Conservation (phyloP, 352 stramenopile genomes). For the Globisporangium rhizosaccharum region DNA sequence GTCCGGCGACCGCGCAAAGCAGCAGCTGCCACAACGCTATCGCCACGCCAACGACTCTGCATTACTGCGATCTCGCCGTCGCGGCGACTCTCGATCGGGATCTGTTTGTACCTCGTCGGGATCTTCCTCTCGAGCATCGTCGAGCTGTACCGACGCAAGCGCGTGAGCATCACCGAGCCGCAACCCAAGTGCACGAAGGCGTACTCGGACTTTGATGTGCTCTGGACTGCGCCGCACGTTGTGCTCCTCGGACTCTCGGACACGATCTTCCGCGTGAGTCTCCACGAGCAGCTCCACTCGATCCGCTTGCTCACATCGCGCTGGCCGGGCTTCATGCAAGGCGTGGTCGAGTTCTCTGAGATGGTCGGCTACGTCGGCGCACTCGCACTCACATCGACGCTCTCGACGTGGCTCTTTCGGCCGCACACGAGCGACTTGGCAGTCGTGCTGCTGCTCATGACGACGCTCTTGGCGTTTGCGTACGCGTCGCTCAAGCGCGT, state of each 20-base stretch:
- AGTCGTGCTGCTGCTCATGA: conserved; percentile 58
- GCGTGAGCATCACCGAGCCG: conserved; percentile 11
- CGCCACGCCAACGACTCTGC: neutral
- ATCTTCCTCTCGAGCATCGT: conserved; percentile 73
- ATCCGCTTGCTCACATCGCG: conserved; percentile 21
- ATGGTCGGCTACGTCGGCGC: conserved; percentile 44
- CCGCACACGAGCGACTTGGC: conserved; percentile 49
- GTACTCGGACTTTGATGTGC: conserved; percentile 34
- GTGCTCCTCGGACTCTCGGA: conserved; percentile 50
- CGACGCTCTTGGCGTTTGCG: conserved; percentile 43
- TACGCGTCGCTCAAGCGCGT: conserved; percentile 42
- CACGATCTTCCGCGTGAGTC: conserved; percentile 54
- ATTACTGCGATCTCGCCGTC: conserved; percentile 17
- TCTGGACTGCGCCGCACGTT: conserved; percentile 55
- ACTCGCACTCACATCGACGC: conserved; percentile 40
- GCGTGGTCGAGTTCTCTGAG: conserved; percentile 45
- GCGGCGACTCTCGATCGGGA: conserved; percentile 40
- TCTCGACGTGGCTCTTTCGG: conserved; percentile 60
- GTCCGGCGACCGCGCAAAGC: too few relatives aligned
- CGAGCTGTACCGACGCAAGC: conserved; percentile 67
- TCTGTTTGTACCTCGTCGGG: conserved; percentile 50
- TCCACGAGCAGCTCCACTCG: conserved; percentile 48
- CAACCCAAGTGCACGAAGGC: conserved; percentile 25
- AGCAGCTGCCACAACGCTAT: neutral
- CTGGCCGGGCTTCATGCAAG: conserved; percentile 44